phyloP scores from a whole-genome alignment of 2,329 filamentous ascomycete species.

The Claviceps quebecensis region DNA sequence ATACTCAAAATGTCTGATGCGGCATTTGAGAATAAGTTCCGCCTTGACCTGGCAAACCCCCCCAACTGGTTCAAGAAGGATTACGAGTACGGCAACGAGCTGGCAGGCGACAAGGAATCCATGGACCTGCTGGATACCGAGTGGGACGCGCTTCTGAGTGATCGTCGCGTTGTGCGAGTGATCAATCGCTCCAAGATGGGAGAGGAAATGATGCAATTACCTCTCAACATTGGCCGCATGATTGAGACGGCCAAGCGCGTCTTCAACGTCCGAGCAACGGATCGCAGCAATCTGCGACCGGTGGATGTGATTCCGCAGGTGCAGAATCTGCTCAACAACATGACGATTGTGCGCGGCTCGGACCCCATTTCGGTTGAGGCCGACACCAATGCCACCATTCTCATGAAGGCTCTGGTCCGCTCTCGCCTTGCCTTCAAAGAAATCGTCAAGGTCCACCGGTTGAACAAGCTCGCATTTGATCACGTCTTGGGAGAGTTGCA shows the following conservation, averaged over 20 bases:
- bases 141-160: constrained; percentile 62
- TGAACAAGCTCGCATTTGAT: constrained; percentile 85
- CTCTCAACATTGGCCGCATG: constrained; percentile 81
- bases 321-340: constrained; percentile 55
- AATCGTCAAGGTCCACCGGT: constrained; percentile 67
- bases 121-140: constrained; percentile 81
- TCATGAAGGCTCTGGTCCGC: constrained; percentile 85
- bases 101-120: constrained; percentile 73
- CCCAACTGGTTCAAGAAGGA: constrained; percentile 46
- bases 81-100: constrained; percentile 68
- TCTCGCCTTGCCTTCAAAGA: constrained; percentile 88
- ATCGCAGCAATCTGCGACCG: constrained; percentile 80
- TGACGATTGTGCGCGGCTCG: constrained; percentile 74
- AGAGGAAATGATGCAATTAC: constrained; percentile 77
- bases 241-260: constrained; percentile 81
- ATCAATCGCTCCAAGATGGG: constrained; percentile 57
- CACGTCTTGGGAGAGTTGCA: constrained; percentile 86
- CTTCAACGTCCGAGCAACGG: constrained; percentile 76
- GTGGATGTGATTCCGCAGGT: constrained; percentile 75
- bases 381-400: constrained; percentile 71
- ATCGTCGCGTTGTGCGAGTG: constrained; percentile 59
- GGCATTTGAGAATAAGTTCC: constrained; percentile 69
- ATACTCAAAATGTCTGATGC: constrained; percentile 67
- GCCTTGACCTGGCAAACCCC: constrained; percentile 53
- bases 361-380: constrained; percentile 77